Evolutionary conservation across 306 rosid genomes (phyloP), one percentile per base, ranked within the genome.

Genomic region (Canavalia ensiformis): DNA sequence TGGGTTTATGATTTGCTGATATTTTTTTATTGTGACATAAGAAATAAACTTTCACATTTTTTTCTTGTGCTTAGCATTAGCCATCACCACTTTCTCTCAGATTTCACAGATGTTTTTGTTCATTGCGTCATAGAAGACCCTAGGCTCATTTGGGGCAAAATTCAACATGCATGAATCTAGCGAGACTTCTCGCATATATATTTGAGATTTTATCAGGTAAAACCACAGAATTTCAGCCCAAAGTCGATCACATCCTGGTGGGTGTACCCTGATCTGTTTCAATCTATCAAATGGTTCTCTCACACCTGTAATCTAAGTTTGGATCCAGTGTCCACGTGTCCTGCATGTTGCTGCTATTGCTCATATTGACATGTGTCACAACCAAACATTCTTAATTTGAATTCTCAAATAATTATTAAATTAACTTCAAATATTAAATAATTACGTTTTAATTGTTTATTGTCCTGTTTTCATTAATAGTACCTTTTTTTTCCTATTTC

Each of bases 101-200:
- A 44, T 42, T 7, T 34, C 55, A 45, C 5, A 58, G 46, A 58
- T 56, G 13, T 54, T 64, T 42, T 75, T 46, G 28, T 50, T 18
- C 25, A 8, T 62, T 18, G 35, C 54, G 5, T 56, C 71, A 47
- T 9, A 31, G 25, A 65, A 59, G 59, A 69, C 74, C 81, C 83
- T 63, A 34, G 50, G 46, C 39, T 50, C 0, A 42, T 29, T 75
- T 29, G 29, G 31, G 72, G 67, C 28, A 58, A 60, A 75, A 42
- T 51, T 74, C 7, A 46, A 72, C 88, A 85, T 84, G 86, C 88
- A 80, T 79, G 75, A 6, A 4, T 6, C 1, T 73, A 41, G 9
- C 77, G 55, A 58, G 37, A 51, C 33, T 68, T 73, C 56, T 83
- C 60, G 10, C 34, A 81, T 62, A 76, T 83, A 81, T 62, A 76